Conservation (phyloP, 495 filamentous ascomycete genomes). For the Penicillium samsonianum region DNA sequence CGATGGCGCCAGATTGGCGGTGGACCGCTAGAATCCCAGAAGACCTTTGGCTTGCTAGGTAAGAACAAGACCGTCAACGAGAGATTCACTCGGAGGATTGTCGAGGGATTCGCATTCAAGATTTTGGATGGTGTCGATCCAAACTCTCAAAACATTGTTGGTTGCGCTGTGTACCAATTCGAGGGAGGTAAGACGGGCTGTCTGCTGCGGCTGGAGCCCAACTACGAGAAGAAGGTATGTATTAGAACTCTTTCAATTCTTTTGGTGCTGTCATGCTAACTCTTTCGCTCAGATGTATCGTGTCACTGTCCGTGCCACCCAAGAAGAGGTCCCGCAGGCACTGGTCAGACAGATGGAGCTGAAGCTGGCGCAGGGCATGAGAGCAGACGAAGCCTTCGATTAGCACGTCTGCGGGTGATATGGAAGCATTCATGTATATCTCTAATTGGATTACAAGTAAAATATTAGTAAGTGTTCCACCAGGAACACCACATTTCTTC, state of each 20-base stretch:
- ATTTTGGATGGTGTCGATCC: constrained; percentile 83
- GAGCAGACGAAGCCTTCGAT: constrained; percentile 7
- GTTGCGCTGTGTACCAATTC: constrained; percentile 86
- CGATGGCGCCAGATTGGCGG: constrained; percentile 98
- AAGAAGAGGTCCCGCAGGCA: constrained; percentile 80
- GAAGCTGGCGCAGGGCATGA: constrained; percentile 60
- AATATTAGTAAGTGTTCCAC: constrained; percentile 25
- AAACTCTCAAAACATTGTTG: constrained; percentile 89
- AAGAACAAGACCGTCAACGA: constrained; percentile 53
- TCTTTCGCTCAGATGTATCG: constrained; percentile 76
- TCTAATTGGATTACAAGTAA: constrained; percentile 23
- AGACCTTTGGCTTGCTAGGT: constrained; percentile 67
- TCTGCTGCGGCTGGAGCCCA: constrained; percentile 90
- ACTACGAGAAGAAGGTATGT: constrained; percentile 80
- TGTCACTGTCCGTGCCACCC: constrained; percentile 90
- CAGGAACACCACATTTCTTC: neutral
- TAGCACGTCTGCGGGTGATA: constrained; percentile 11
- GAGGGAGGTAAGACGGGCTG: constrained; percentile 90
- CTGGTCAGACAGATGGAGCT: constrained; percentile 87
- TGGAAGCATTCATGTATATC: constrained; percentile 28
- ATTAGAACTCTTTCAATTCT: neutral
- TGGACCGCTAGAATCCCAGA: constrained; percentile 79
- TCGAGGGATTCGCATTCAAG: constrained; percentile 86
- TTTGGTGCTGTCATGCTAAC: constrained; percentile 4
- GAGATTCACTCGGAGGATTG: constrained; percentile 61